Evolutionary conservation across 106 monocot species (phyloP), one percentile per base, ranked within the genome.

Genomic region (Dendrobium catenatum): DNA sequence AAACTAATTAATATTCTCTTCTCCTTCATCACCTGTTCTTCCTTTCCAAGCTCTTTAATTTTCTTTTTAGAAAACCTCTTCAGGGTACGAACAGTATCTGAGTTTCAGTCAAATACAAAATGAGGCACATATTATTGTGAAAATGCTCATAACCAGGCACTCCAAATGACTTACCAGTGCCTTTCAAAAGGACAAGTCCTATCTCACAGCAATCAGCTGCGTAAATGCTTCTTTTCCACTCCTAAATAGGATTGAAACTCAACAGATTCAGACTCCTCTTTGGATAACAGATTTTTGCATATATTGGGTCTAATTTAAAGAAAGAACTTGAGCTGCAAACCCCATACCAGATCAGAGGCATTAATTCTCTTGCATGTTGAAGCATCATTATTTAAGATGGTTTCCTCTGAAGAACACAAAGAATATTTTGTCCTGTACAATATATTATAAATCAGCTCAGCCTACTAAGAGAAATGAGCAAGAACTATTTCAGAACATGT

Each of bases 321-420:
- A 44, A 58, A 76, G 77, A n/a, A 31, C 64, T 72, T 15, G 55
- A 56, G 26, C 46, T 83, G 79, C 73, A 76, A 48, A 82, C 48
- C 67, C 85, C 89, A 75, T 94, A 97, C 96, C 94, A 97, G 84
- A 81, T 97, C 94, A 85, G 94, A 90, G 29, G 84, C 80, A 20
- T 85, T 85, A 81, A 94, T 46, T 72, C 85, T 90, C 41, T 80
- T 76, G 27, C 72, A 72, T 33, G 55, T 83, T 68, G 82, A 19
- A 83, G 79, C 77, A 82, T 46, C 88, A 84, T 42, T 83, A 42
- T 86, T 80, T 87, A 77, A 26, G 24, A 54, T 40, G 16, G 19
- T 5, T 37, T 84, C 87, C 79, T 78, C 79, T 41, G 79, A 82
- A 70, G 79, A 85, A 79, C 44, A 58, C 68, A 86, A 72, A 64